These are phyloP conservation scores for Triglochin maritima DNA, from an alignment of 106 monocot species.

Conservation along the genomic window DNA sequence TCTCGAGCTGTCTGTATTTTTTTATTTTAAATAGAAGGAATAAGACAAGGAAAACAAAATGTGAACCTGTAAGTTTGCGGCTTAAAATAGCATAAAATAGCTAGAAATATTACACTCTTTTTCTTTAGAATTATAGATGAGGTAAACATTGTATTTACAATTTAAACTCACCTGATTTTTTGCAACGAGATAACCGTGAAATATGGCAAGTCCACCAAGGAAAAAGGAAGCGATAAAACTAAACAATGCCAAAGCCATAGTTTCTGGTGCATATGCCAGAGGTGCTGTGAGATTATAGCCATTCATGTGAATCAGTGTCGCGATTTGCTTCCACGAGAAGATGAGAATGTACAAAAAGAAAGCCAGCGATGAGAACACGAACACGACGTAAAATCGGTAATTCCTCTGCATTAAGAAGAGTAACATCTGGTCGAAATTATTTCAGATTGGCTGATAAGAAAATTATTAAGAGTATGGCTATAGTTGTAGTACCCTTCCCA, in stretches of 20 bases:
- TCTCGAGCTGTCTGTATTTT: slow-evolving; percentile 28
- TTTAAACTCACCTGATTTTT: slow-evolving; percentile 30
- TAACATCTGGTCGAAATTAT: neutral
- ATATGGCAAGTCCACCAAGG: slow-evolving; percentile 32
- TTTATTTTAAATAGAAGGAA: neutral
- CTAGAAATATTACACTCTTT: too few relatives aligned
- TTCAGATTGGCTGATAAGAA: neutral
- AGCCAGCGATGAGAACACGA: slow-evolving; percentile 30
- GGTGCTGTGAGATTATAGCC: slow-evolving; percentile 4
- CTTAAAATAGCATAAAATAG: too few relatives aligned
- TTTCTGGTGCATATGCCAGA: slow-evolving; percentile 33
- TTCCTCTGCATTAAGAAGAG: slow-evolving; percentile 31
- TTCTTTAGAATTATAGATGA: neutral
- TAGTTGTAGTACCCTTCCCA: slow-evolving; percentile 35
- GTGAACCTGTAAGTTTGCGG: neutral
- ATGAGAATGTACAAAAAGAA: slow-evolving; percentile 35
- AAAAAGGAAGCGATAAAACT: slow-evolving; percentile 39
- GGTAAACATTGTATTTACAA: neutral
- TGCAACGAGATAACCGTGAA: slow-evolving; percentile 46
- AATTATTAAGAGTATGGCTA: too few relatives aligned
- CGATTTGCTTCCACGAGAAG: slow-evolving; percentile 33
- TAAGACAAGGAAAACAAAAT: neutral
- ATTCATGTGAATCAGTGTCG: slow-evolving; percentile 5
- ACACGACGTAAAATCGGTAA: slow-evolving; percentile 43
- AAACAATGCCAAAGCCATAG: slow-evolving; percentile 27